Percentiles rank a stretch among this genome's conserved stretches.
Evolutionary conservation across 2,329 filamentous ascomycete species (phyloP).

Genomic region (Botrytis fabae): DNA sequence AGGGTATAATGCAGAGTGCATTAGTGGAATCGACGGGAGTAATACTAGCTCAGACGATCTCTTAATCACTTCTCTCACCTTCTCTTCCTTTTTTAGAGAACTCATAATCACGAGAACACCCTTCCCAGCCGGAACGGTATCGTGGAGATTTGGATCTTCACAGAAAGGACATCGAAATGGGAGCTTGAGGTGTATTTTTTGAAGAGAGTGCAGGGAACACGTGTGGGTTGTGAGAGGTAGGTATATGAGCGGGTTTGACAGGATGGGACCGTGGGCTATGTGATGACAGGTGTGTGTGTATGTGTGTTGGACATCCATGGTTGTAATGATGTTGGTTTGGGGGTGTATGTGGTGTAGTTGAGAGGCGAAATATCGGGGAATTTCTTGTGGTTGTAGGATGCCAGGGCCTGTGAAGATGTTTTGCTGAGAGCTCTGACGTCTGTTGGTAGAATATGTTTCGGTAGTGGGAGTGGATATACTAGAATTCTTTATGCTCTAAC

Average conservation of each 20-base stretch:
- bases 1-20: not conserved
- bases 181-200: constrained; percentile 19
- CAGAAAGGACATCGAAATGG: constrained; percentile 31
- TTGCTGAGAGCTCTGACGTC: not conserved
- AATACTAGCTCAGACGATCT: not conserved
- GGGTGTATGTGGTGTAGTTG: not conserved
- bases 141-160: not conserved
- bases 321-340: not conserved
- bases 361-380: not conserved
- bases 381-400: not conserved
- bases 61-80: not conserved
- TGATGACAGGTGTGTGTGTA: constrained; percentile 30
- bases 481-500: not conserved
- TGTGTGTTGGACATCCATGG: constrained; percentile 27
- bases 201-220: not conserved
- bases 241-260: not conserved
- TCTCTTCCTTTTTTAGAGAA: not conserved
- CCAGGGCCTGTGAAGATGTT: not conserved
- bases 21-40: not conserved
- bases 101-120: constrained; percentile 26
- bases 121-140: constrained; percentile 1
- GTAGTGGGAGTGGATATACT: not conserved
- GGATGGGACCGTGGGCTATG: constrained; percentile 25
- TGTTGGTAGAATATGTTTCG: not conserved
- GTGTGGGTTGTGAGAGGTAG: not conserved